Conservation (phyloP, 768 basidiomycete genomes). For the Candolleomyces eurysporus region DNA sequence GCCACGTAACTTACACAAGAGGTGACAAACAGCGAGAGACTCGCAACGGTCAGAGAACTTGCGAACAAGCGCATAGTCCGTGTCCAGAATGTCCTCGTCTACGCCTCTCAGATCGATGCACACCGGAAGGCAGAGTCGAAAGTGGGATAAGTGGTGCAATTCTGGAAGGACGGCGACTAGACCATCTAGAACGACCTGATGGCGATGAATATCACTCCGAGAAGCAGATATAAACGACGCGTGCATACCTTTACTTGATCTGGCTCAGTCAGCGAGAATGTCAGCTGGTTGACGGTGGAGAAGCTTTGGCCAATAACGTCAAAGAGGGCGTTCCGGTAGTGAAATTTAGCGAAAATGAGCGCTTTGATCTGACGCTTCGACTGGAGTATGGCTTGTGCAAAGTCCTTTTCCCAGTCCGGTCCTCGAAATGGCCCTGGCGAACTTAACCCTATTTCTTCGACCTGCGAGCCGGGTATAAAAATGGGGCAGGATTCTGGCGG, state of each 20-base stretch:
- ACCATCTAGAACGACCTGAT: not conserved
- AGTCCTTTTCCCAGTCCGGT: not conserved
- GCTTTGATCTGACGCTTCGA: not conserved
- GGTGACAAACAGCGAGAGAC: not conserved
- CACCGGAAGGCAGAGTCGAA: not conserved
- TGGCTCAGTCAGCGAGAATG: not conserved
- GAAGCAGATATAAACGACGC: not conserved
- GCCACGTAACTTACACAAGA: not conserved
- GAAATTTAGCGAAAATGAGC: not conserved
- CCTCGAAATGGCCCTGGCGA: not conserved
- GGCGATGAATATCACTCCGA: too few species aligned
- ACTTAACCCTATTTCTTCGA: not conserved
- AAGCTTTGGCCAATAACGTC: not conserved
- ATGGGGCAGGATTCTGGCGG: conserved; percentile 1
- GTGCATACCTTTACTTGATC: not conserved
- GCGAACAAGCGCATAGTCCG: not conserved
- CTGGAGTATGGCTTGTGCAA: not conserved
- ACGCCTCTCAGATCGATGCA: not conserved
- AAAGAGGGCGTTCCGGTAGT: not conserved
- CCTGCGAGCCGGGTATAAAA: not conserved
- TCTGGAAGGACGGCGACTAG: not conserved
- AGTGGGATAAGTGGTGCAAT: not conserved
- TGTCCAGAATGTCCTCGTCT: not conserved
- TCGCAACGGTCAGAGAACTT: not conserved
- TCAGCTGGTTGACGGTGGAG: not conserved